Base-by-base conservation (phyloP, 768 basidiomycete species). In the Cytidiella melzeri region DNA sequence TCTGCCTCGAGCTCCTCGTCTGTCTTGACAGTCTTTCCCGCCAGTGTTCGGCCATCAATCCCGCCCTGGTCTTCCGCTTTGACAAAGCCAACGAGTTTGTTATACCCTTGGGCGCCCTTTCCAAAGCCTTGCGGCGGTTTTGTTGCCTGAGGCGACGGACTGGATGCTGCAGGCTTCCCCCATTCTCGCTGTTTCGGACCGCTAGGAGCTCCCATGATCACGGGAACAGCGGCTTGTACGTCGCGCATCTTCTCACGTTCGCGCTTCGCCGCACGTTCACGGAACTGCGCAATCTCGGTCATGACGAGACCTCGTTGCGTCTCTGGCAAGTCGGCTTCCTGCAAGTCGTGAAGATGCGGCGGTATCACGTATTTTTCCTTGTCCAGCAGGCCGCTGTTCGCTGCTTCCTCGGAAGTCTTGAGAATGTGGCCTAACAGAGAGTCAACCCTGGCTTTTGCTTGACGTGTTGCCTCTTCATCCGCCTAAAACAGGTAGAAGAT, bases 281-380 rank as follows among this genome's bases (percentile, higher is more conserved):
- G 81, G 67, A 99, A 99, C 58, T 92, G 85, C 0, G 93, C 92
- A 53, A 99, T 99, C 64, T 97, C 93, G 25, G 89, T 91, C 54
- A 97, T 89, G 53, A 98, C 93, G 47, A 93, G 83, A 4, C 88
- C 92, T 28, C 95, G 86, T 59, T 81, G 81, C 0, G 90, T 90
- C 70, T 99, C 96, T 20, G 96, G 95, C 38, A 99, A 79, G 62
- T 99, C 96, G 45, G 92, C 90, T 69, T 96, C 93, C 62, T 92
- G 88, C 38, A 99, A 76, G 68, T 98, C 96, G 67, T 92, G 91
- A 18, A 98, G 77, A 69, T 99, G 96, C n/a, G 91, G 89, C 21
- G 92, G 92, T 38, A 96, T 91, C 54, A 90, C 77, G 64, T 90
- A 89, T 76, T 85, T 84, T 68, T 92, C 87, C 61, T 87, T 84